Percentiles rank a stretch among this genome's conserved stretches.
These are phyloP conservation scores for Scutellaria barbata DNA, from an alignment of 257 asterid species.

Conservation along the genomic window DNA sequence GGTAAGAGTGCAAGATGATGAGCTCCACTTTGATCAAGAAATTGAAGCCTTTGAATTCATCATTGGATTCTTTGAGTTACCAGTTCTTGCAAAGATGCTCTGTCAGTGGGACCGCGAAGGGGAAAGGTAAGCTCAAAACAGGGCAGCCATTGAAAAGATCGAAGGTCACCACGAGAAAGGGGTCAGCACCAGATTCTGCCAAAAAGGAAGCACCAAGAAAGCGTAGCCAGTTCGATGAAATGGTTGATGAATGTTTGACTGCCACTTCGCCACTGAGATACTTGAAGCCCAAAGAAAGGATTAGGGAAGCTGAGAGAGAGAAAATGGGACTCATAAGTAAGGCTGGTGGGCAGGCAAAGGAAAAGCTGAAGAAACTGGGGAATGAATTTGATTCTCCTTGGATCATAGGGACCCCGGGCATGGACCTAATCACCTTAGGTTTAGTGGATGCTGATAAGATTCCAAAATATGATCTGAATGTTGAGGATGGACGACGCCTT, in stretches of 20 bases:
- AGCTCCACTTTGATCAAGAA: conserved; percentile 48
- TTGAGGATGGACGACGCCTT: conserved; percentile 80
- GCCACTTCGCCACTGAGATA: conserved; percentile 67
- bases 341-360: conserved; percentile 61
- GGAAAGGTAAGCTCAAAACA: conserved; percentile 73
- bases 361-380: conserved; percentile 58
- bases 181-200: conserved; percentile 41
- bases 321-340: conserved; percentile 80
- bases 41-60: conserved; percentile 48
- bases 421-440: conserved; percentile 76
- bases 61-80: conserved; percentile 50
- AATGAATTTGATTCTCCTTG: conserved; percentile 57
- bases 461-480: conserved; percentile 76
- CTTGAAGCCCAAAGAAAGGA: conserved; percentile 77
- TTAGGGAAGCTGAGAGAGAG: conserved; percentile 73
- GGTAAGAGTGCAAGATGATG: conserved; percentile 42
- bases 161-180: conserved; percentile 66
- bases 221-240: conserved; percentile 57
- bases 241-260: conserved; percentile 69
- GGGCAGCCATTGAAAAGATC: conserved; percentile 67
- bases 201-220: conserved; percentile 61
- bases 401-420: conserved; percentile 76
- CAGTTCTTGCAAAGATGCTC: conserved; percentile 74
- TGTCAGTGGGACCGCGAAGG: conserved; percentile 93
- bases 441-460: conserved; percentile 78